phyloP scores from a whole-genome alignment of 2,329 filamentous ascomycete species.

The Rhynchosporium secalis region DNA sequence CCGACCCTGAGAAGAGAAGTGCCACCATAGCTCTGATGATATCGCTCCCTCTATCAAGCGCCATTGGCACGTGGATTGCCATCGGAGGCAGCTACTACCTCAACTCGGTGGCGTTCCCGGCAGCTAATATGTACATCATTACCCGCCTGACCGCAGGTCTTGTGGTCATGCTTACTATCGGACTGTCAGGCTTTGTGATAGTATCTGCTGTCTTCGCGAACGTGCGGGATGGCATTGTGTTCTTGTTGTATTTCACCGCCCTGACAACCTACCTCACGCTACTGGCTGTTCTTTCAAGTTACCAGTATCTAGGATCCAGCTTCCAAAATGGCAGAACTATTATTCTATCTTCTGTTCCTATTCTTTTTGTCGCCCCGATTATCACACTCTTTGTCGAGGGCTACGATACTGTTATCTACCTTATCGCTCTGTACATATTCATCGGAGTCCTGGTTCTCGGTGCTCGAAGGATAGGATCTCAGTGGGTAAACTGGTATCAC shows the following conservation, averaged over 20 bases:
- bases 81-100: slow-evolving; percentile 17
- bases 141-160: slow-evolving; percentile 6
- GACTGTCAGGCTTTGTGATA: neutral
- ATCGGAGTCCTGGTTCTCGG: slow-evolving; percentile 10
- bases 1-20: neutral
- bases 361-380: slow-evolving; percentile 11
- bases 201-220: neutral
- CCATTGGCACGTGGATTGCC: slow-evolving; percentile 12
- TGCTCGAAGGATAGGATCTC: slow-evolving; percentile 6
- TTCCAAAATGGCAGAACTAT: slow-evolving; percentile 14
- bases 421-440: slow-evolving; percentile 7
- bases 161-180: slow-evolving; percentile 1
- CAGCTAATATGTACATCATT: slow-evolving; percentile 13
- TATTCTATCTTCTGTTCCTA: neutral
- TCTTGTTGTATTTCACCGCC: slow-evolving; percentile 7
- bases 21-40: slow-evolving; percentile 15
- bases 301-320: slow-evolving; percentile 13
- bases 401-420: slow-evolving; percentile 11
- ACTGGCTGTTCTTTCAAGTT: slow-evolving; percentile 13
- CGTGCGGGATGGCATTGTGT: slow-evolving; percentile 8
- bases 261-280: slow-evolving; percentile 9
- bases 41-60: slow-evolving; percentile 5
- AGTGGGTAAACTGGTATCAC: slow-evolving; percentile 15
- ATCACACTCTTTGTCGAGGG: slow-evolving; percentile 6
- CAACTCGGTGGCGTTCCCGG: slow-evolving; percentile 13